Evolutionary conservation across 768 basidiomycete species (phyloP).

Genomic region (Pleurotus citrinopileatus): DNA sequence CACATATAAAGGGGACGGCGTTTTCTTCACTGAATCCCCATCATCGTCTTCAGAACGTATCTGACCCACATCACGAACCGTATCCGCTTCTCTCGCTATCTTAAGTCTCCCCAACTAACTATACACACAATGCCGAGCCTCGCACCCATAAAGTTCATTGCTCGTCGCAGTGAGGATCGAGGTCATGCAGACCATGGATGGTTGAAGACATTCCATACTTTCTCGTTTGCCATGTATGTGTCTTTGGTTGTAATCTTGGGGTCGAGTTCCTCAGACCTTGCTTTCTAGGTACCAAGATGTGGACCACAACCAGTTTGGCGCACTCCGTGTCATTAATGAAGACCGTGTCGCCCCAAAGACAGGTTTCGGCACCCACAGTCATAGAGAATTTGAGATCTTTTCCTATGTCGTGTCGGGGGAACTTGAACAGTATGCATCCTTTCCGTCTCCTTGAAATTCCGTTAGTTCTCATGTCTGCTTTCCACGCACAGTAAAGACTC

Average conservation of each 20-base stretch:
- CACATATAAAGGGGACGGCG: neutral
- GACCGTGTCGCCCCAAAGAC: constrained; percentile 73
- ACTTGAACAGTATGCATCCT: constrained; percentile 68
- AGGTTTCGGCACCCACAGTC: constrained; percentile 86
- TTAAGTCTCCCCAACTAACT: neutral
- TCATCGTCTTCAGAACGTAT: constrained; percentile 10
- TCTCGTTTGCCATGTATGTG: constrained; percentile 67
- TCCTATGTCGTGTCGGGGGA: constrained; percentile 79
- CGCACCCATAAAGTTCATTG: constrained; percentile 38
- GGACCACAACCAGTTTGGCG: constrained; percentile 59
- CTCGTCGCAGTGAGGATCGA: constrained; percentile 59
- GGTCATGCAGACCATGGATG: constrained; percentile 80
- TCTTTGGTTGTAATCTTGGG: constrained; percentile 17
- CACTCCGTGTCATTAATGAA: constrained; percentile 90
- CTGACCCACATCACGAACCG: constrained; percentile 11
- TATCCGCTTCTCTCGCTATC: neutral
- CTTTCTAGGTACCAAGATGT: constrained; percentile 55
- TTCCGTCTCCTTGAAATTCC: neutral
- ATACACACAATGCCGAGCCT: constrained; percentile 17
- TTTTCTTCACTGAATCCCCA: neutral
- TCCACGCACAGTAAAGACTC: constrained; percentile 67
- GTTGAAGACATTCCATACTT: constrained; percentile 87
- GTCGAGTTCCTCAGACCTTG: neutral
- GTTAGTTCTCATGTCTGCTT: neutral
- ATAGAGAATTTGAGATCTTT: constrained; percentile 90